A percentile compares a stretch with the other conserved stretches of the same genome.
These are phyloP conservation scores for Macroventuria anomochaeta DNA, from an alignment of 2,329 filamentous ascomycete genomes.

Conservation along the genomic window DNA sequence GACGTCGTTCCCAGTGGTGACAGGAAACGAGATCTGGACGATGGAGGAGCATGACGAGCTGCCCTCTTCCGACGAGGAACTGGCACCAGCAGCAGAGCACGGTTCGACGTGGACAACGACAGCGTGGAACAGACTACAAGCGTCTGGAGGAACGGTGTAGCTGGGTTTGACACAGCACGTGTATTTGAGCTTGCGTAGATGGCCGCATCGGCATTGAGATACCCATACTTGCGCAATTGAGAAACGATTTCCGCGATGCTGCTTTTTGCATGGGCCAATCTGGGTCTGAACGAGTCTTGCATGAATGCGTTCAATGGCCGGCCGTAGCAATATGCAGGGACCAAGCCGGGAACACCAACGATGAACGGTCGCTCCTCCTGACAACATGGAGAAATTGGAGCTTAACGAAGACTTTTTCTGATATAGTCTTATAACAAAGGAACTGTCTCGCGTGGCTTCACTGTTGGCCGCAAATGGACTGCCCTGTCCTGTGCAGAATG, in stretches of 20 bases:
- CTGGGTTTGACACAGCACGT: background rate
- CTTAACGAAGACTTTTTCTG: no score
- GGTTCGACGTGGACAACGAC: slow-evolving; percentile 33
- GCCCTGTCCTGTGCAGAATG: background rate
- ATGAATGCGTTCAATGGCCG: slow-evolving; percentile 7
- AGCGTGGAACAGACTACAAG: slow-evolving; percentile 29
- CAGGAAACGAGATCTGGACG: slow-evolving; percentile 50
- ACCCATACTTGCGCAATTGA: slow-evolving; percentile 12
- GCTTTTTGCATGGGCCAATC: no score
- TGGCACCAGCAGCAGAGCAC: slow-evolving; percentile 17
- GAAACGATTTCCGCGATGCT: background rate
- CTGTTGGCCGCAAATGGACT: background rate
- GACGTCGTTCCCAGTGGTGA: slow-evolving; percentile 49
- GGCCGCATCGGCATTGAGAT: slow-evolving; percentile 17
- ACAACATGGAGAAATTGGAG: no score
- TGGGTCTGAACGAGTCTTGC: slow-evolving; percentile 2
- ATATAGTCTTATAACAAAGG: no score
- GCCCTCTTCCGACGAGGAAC: slow-evolving; percentile 41
- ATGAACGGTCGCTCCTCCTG: background rate
- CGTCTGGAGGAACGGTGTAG: slow-evolving; percentile 8
- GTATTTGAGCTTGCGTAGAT: slow-evolving; percentile 5
- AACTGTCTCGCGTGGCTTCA: no score
- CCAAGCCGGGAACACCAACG: slow-evolving; percentile 9
- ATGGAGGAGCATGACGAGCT: slow-evolving; percentile 50
- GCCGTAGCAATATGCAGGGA: slow-evolving; percentile 36